Evolutionary conservation across 1,139 yeast genomes (phyloP).

Genomic region (Lodderomyces beijingensis): DNA sequence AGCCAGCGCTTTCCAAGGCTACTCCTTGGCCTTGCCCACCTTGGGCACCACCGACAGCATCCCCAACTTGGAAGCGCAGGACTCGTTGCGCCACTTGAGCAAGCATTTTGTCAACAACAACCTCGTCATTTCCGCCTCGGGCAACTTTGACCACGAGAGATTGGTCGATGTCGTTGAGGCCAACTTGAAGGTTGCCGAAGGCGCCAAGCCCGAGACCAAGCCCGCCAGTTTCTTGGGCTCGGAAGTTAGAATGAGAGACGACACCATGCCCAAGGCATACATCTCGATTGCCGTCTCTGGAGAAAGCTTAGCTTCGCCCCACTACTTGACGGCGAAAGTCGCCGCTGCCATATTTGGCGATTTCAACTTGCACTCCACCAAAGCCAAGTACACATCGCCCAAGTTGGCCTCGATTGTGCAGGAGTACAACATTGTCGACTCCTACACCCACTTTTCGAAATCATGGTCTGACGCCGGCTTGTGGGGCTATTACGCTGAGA

Average conservation of each 20-base stretch:
- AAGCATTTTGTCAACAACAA: slow-evolving; percentile 59
- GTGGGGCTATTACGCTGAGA: slow-evolving; percentile 75
- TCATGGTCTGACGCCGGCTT: slow-evolving; percentile 75
- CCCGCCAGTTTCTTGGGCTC: slow-evolving; percentile 73
- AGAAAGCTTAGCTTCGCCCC: slow-evolving; percentile 59
- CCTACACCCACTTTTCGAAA: slow-evolving; percentile 64
- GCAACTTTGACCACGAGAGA: slow-evolving; percentile 66
- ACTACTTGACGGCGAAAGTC: slow-evolving; percentile 66
- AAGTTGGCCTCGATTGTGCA: slow-evolving; percentile 73
- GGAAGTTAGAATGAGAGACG: slow-evolving; percentile 84
- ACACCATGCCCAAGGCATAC: slow-evolving; percentile 77
- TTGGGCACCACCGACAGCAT: slow-evolving; percentile 68
- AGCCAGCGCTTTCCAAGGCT: slow-evolving; percentile 81
- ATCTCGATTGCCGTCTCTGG: slow-evolving; percentile 71
- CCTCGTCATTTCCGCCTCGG: slow-evolving; percentile 67
- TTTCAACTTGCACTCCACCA: slow-evolving; percentile 50
- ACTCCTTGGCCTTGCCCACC: slow-evolving; percentile 71
- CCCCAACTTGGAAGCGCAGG: slow-evolving; percentile 52
- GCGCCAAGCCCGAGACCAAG: slow-evolving; percentile 50
- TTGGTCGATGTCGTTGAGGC: slow-evolving; percentile 62
- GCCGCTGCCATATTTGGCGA: slow-evolving; percentile 69
- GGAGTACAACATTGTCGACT: slow-evolving; percentile 70
- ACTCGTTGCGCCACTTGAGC: slow-evolving; percentile 52
- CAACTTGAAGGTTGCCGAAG: slow-evolving; percentile 44
- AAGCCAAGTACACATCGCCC: slow-evolving; percentile 70